phyloP scores from a whole-genome alignment of 1,139 yeast species.

The Blastobotrys malaysiensis region DNA sequence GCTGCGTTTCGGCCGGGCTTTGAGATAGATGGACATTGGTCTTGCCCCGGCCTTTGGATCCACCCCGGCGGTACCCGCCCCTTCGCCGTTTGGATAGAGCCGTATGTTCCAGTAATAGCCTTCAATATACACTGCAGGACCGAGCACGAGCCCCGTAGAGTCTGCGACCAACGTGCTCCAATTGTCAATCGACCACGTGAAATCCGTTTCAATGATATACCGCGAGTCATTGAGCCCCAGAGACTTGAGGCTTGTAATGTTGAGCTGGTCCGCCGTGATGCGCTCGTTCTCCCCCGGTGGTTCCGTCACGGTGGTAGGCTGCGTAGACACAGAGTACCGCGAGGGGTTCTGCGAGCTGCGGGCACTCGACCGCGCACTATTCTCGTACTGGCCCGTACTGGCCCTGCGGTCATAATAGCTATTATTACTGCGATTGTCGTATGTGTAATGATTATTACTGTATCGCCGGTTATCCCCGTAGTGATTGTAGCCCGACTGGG shows the following conservation, averaged over 20 bases:
- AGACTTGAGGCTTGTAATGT: slow-evolving; percentile 2
- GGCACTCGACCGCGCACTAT: neutral
- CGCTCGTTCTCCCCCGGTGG: neutral
- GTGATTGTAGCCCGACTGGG: neutral
- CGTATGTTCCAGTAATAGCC: slow-evolving; percentile 8
- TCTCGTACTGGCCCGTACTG: neutral
- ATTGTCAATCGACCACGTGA: slow-evolving; percentile 8
- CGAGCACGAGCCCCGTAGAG: neutral
- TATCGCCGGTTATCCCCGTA: neutral
- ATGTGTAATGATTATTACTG: neutral
- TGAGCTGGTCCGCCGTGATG: neutral
- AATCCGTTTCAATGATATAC: slow-evolving; percentile 5
- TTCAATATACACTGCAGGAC: slow-evolving; percentile 2
- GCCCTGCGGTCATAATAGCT: neutral
- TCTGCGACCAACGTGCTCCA: neutral
- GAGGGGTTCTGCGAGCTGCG: neutral
- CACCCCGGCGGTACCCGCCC: neutral
- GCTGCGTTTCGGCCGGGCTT: neutral
- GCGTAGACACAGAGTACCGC: neutral
- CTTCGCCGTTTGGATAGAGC: slow-evolving; percentile 4
- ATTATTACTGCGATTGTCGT: neutral
- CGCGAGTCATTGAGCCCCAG: slow-evolving; percentile 8
- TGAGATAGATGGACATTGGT: neutral
- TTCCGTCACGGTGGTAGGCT: neutral
- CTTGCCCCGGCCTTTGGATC: neutral